Percentiles rank a stretch among this genome's conserved stretches.
phyloP scores from a whole-genome alignment of 2,329 filamentous ascomycete genomes.

The Leptodontidium sp. region DNA sequence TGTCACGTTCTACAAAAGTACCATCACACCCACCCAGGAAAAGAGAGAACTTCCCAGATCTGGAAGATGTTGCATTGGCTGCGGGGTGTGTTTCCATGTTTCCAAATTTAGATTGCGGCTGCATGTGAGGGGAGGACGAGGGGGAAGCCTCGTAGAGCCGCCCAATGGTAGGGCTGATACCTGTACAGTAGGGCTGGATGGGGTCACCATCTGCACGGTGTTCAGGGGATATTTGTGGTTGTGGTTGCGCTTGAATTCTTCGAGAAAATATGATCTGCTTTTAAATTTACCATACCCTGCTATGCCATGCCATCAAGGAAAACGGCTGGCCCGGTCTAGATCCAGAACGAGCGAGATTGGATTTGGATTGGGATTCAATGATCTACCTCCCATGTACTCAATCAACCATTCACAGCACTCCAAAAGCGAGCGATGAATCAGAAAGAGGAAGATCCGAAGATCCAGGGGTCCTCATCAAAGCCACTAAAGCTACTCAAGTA shows the following conservation, averaged over 20 bases:
- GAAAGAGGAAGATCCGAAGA: background rate
- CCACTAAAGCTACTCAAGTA: background rate
- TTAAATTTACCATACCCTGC: too few relatives aligned
- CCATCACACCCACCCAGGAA: background rate
- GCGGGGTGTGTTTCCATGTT: background rate
- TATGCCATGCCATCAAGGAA: background rate
- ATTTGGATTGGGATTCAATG: background rate
- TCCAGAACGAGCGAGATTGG: background rate
- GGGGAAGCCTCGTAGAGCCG: background rate
- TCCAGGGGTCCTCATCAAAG: background rate
- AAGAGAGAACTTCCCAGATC: background rate
- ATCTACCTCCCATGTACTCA: background rate
- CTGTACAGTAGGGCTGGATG: background rate
- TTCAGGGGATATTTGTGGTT: background rate
- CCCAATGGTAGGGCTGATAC: background rate
- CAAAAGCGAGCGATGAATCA: background rate
- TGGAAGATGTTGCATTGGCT: background rate
- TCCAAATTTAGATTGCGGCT: conserved; percentile 7
- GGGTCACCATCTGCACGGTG: background rate
- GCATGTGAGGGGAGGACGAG: background rate
- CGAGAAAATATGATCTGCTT: too few relatives aligned
- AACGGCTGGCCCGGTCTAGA: background rate
- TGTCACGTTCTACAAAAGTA: conserved; percentile 10
- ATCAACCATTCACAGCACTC: background rate
- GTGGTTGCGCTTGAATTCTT: too few relatives aligned